Conservation (phyloP, 1,284 basidiomycete species). For the Apiotrichum brassicae region DNA sequence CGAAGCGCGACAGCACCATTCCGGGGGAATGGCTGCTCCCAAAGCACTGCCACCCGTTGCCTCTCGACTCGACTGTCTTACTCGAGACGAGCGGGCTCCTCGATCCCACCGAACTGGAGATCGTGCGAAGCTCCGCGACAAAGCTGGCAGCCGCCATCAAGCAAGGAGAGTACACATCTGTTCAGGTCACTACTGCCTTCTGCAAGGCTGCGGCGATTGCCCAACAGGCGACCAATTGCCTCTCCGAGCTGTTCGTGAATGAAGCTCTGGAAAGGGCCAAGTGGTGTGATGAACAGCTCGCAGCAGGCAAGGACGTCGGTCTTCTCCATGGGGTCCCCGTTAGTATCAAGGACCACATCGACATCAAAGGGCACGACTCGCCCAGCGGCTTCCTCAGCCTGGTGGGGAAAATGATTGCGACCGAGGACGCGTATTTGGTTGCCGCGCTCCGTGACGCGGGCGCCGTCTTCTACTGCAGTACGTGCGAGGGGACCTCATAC, state of each 20-base stretch:
- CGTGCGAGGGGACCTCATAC: no score
- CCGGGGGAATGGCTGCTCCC: conserved; percentile 10
- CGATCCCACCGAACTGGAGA: conserved; percentile 55
- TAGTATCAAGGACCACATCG: conserved; percentile 53
- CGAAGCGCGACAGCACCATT: conserved; percentile 11
- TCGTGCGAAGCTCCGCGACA: conserved; percentile 32
- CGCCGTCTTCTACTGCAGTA: conserved; percentile 20
- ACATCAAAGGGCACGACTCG: conserved; percentile 40
- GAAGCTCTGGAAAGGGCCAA: conserved; percentile 55
- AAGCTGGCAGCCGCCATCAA: background rate
- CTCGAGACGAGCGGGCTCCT: conserved; percentile 52
- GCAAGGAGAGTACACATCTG: conserved; percentile 6
- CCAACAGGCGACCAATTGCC: conserved; percentile 53
- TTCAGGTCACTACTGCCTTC: conserved; percentile 27
- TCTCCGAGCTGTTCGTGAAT: conserved; percentile 62
- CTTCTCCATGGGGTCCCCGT: conserved; percentile 60
- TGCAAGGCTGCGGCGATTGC: conserved; percentile 23
- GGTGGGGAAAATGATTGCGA: conserved; percentile 14
- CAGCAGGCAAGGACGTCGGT: conserved; percentile 52
- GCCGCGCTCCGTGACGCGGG: conserved; percentile 23
- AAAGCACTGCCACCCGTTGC: background rate
- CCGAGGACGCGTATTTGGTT: conserved; percentile 15
- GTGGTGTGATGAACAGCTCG: conserved; percentile 56
- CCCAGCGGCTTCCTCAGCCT: conserved; percentile 19
- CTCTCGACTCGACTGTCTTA: conserved; percentile 2